Percentiles rank a stretch among this genome's conserved stretches.
Conservation (phyloP, 352 stramenopile species). For the Pythium aphanidermatum region DNA sequence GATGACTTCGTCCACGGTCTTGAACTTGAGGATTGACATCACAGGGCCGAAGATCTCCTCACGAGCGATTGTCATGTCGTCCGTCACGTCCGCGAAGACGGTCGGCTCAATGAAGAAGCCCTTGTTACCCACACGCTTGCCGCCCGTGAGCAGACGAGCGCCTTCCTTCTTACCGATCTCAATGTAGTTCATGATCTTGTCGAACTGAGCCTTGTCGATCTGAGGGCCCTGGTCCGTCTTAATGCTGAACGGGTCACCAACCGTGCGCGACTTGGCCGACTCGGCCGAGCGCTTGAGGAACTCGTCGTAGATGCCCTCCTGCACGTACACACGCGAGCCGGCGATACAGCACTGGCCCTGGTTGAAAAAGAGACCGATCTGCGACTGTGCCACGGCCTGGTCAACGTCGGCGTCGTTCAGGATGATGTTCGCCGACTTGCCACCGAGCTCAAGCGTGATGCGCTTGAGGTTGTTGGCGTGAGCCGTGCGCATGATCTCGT, state of each 20-base stretch:
- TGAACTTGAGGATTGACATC: conserved; percentile 87
- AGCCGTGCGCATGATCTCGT: conserved; percentile 67
- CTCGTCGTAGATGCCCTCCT: conserved; percentile 90
- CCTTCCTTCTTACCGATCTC: too few relatives aligned
- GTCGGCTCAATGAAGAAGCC: too few relatives aligned
- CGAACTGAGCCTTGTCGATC: too few relatives aligned
- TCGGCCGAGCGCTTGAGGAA: too few relatives aligned
- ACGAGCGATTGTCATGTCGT: conserved; percentile 85
- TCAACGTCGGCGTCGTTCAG: conserved; percentile 85
- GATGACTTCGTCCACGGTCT: conserved; percentile 87
- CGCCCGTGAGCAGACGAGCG: too few relatives aligned
- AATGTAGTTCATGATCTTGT: too few relatives aligned
- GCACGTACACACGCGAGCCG: conserved; percentile 92
- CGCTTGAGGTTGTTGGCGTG: conserved; percentile 68
- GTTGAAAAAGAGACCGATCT: conserved; percentile 86
- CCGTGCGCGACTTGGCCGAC: too few relatives aligned
- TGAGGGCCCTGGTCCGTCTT: too few relatives aligned
- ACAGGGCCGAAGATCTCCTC: conserved; percentile 94
- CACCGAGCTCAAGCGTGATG: conserved; percentile 87
- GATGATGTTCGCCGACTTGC: conserved; percentile 91
- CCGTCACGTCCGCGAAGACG: too few relatives aligned
- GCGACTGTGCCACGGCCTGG: conserved; percentile 72
- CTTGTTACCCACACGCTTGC: conserved; percentile 56
- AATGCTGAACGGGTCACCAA: too few relatives aligned
- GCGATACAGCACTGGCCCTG: conserved; percentile 85